These are phyloP conservation scores for Tardiomyces depauwii DNA, from an alignment of 1,139 yeast species.

Conservation along the genomic window DNA sequence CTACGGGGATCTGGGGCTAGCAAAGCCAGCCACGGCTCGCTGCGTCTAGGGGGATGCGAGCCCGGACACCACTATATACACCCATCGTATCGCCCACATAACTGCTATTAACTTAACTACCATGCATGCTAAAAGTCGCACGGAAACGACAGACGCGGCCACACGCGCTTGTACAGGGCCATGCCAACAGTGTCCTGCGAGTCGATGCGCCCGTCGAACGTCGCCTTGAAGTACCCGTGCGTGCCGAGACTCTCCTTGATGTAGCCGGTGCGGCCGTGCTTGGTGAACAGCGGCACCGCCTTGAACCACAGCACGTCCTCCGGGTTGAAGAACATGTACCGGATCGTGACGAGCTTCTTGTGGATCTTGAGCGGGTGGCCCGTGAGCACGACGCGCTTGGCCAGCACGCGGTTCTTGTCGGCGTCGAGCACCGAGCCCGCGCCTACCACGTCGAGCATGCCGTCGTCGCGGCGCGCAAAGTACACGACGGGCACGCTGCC, in stretches of 20 bases:
- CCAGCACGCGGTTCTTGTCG: constrained; percentile 74
- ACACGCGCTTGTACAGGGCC: constrained; percentile 86
- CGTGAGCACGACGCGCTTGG: constrained; percentile 80
- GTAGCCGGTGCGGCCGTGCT: constrained; percentile 84
- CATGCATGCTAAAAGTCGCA: neutral
- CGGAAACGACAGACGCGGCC: constrained; percentile 46
- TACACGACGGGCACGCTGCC: constrained; percentile 40
- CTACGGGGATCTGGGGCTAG: too few relatives aligned
- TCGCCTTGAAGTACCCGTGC: constrained; percentile 95
- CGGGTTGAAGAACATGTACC: constrained; percentile 94
- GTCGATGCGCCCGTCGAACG: constrained; percentile 80
- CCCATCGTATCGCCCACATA: too few relatives aligned
- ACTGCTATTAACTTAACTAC: too few relatives aligned
- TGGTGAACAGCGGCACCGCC: constrained; percentile 86
- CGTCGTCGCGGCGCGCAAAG: constrained; percentile 39
- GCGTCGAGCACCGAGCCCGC: constrained; percentile 84
- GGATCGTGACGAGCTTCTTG: constrained; percentile 78
- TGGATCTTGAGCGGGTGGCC: constrained; percentile 96
- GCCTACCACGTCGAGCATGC: constrained; percentile 59
- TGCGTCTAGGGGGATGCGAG: too few relatives aligned
- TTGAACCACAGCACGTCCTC: constrained; percentile 87
- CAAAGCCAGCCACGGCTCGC: too few relatives aligned
- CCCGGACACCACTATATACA: too few relatives aligned
- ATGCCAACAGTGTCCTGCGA: constrained; percentile 92
- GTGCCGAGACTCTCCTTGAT: constrained; percentile 95